These are phyloP conservation scores for Medicago ruthenica DNA, from an alignment of 306 rosid species.

Conservation along the genomic window DNA sequence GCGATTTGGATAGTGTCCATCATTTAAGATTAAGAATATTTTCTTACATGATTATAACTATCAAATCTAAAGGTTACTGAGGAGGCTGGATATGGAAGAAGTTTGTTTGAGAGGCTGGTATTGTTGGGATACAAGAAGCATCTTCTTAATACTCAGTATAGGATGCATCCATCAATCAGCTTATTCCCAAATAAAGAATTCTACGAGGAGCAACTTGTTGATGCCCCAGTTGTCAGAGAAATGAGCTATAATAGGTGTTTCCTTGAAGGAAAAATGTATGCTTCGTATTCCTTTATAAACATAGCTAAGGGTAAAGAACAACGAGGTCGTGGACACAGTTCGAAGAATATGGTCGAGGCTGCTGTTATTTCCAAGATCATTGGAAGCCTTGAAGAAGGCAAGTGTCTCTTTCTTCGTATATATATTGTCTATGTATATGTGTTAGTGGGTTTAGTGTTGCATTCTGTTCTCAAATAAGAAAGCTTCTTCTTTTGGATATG, in stretches of 20 bases:
- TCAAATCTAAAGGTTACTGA: constrained; percentile 41
- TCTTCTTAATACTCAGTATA: constrained; percentile 51
- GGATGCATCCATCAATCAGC: constrained; percentile 66
- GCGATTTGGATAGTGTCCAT: constrained; percentile 20
- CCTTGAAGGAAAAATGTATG: constrained; percentile 44
- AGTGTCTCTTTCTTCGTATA: not conserved
- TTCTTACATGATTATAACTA: not conserved
- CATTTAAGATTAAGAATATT: not conserved
- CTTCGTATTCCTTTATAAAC: constrained; percentile 50
- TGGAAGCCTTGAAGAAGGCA: constrained; percentile 57
- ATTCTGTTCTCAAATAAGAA: constrained; percentile 10
- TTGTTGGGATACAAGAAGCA: constrained; percentile 45
- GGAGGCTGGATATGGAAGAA: constrained; percentile 57
- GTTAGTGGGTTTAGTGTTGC: not conserved
- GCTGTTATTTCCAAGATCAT: constrained; percentile 58
- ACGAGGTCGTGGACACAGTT: constrained; percentile 33
- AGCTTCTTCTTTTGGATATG: not conserved
- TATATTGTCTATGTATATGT: not conserved
- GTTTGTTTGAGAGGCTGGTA: constrained; percentile 57
- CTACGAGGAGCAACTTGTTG: constrained; percentile 44
- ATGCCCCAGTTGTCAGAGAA: constrained; percentile 42
- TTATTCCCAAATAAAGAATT: constrained; percentile 52
- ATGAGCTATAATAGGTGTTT: constrained; percentile 36
- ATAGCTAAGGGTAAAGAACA: constrained; percentile 56
- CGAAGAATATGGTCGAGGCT: constrained; percentile 59